Conservation (phyloP, 768 basidiomycete species). For the Mycena galopus region DNA sequence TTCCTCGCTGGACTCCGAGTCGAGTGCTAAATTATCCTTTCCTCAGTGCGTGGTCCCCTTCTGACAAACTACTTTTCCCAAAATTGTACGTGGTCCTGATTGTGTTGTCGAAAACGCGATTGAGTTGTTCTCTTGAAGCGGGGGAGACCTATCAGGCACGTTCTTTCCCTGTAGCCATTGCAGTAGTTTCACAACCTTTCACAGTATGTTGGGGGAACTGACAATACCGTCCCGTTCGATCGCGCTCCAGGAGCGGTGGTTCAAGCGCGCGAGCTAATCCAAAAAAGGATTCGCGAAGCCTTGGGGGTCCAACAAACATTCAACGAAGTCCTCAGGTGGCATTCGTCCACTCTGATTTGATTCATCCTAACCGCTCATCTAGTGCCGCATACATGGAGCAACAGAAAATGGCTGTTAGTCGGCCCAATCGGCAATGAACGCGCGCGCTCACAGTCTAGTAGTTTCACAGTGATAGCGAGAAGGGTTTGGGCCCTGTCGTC, state of each 20-base stretch:
- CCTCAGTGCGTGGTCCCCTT: slow-evolving; percentile 73
- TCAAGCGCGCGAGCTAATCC: slow-evolving; percentile 70
- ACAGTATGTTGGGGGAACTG: slow-evolving; percentile 85
- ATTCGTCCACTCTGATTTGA: not conserved
- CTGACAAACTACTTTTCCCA: slow-evolving; percentile 90
- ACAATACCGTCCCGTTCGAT: slow-evolving; percentile 76
- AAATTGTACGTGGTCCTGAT: slow-evolving; percentile 66
- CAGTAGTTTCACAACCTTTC: not conserved
- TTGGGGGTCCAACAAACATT: slow-evolving; percentile 59
- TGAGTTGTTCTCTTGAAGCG: slow-evolving; percentile 55
- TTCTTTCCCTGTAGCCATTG: not conserved
- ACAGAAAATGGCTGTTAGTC: slow-evolving; percentile 84
- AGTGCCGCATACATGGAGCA: slow-evolving; percentile 88
- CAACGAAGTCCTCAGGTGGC: slow-evolving; percentile 82
- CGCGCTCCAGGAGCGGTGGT: slow-evolving; percentile 70
- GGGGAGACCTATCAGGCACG: slow-evolving; percentile 84
- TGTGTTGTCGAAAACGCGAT: not conserved
- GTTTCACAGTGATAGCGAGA: slow-evolving; percentile 87
- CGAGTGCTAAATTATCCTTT: slow-evolving; percentile 18
- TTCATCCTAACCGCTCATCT: slow-evolving; percentile 8
- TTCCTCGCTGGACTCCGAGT: not conserved
- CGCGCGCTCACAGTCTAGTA: slow-evolving; percentile 42
- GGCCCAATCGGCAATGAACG: not conserved
- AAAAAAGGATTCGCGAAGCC: slow-evolving; percentile 63
- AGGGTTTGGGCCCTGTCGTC: slow-evolving; percentile 77